A percentile compares a stretch with the other conserved stretches of the same genome.
Evolutionary conservation across 2,329 filamentous ascomycete species (phyloP).

Genomic region (Lecanicillium sp.): DNA sequence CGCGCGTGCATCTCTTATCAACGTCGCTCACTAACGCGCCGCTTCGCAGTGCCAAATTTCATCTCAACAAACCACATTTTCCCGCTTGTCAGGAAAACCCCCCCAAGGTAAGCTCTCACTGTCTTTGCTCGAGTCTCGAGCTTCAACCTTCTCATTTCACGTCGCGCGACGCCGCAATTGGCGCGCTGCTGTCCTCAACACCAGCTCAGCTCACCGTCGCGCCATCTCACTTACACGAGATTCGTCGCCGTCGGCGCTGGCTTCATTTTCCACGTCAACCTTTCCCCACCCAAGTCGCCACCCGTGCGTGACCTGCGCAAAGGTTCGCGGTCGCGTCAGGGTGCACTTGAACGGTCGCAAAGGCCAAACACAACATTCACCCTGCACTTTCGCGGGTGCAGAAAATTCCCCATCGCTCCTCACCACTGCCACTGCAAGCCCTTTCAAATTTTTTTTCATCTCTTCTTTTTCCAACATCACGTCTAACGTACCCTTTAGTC

Average conservation of each 20-base stretch:
- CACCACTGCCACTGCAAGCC: slow-evolving; percentile 14
- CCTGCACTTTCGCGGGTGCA: too few relatives aligned
- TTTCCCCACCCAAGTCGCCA: too few relatives aligned
- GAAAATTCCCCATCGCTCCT: background rate
- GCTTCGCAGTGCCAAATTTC: slow-evolving; percentile 7
- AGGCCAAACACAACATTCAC: background rate
- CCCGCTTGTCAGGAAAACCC: slow-evolving; percentile 8
- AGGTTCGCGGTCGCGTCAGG: slow-evolving; percentile 6
- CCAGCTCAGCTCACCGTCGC: slow-evolving; percentile 7
- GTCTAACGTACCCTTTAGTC: slow-evolving; percentile 12
- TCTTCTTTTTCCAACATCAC: background rate
- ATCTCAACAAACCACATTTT: slow-evolving; percentile 6
- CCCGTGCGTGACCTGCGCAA: too few relatives aligned
- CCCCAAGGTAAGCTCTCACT: slow-evolving; percentile 10
- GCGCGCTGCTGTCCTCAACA: slow-evolving; percentile 6
- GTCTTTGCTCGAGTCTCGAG: background rate
- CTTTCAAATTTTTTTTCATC: background rate
- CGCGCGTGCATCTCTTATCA: background rate
- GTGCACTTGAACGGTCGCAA: background rate
- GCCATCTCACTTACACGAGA: too few relatives aligned
- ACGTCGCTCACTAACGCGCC: slow-evolving; percentile 7
- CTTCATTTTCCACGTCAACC: background rate
- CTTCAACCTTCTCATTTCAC: background rate
- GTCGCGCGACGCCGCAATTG: background rate
- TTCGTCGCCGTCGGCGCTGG: background rate